Evolutionary conservation across 2,329 filamentous ascomycete species (phyloP).

Genomic region (Sporothrix inflata): DNA sequence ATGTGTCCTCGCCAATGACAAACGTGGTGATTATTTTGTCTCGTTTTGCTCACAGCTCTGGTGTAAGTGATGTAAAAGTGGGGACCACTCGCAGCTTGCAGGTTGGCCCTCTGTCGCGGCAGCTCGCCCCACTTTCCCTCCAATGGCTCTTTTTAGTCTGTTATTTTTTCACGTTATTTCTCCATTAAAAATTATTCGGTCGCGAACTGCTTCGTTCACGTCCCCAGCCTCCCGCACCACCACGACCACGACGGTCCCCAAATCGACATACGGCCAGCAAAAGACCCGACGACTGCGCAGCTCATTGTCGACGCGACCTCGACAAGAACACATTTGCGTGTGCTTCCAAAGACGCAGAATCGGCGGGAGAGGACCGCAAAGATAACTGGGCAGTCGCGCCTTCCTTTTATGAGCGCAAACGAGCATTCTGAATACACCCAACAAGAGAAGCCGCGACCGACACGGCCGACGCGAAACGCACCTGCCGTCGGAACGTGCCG

Average conservation of each 20-base stretch:
- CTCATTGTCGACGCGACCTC: neutral
- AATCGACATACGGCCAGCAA: neutral
- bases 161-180: constrained; percentile 14
- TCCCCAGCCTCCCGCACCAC: neutral
- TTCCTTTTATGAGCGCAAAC: constrained; percentile 2
- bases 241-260: neutral
- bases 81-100: constrained; percentile 4
- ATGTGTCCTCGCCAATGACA: too few species aligned
- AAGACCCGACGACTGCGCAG: neutral
- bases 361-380: neutral
- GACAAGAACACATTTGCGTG: neutral
- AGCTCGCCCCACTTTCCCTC: constrained; percentile 14
- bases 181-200: constrained; percentile 2
- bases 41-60: neutral
- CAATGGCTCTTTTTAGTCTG: neutral
- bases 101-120: neutral
- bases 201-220: neutral
- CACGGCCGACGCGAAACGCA: neutral
- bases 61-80: constrained; percentile 18
- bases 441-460: constrained; percentile 7
- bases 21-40: neutral
- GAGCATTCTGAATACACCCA: neutral
- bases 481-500: neutral
- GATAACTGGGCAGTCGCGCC: neutral
- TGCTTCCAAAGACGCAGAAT: too few species aligned